Evolutionary conservation across 371 early-diverging fungal genomes (phyloP).

Genomic region (Mortierella sp.): DNA sequence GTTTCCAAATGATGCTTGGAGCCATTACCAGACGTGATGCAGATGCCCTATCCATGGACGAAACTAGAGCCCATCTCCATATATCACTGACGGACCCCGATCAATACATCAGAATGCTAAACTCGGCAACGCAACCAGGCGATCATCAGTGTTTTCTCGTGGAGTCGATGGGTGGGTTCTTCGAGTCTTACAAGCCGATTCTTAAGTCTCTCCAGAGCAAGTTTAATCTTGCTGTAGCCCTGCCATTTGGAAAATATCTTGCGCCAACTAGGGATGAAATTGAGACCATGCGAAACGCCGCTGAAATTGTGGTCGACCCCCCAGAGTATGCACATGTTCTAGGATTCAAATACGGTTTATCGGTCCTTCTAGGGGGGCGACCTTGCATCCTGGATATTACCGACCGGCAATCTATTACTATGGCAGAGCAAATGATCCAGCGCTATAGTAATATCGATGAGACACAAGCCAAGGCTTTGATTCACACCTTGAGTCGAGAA

Average conservation of each 20-base stretch:
- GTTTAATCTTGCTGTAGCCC: slow-evolving; percentile 24
- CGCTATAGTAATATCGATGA: slow-evolving; percentile 38
- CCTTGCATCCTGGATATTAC: slow-evolving; percentile 18
- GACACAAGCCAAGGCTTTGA: slow-evolving; percentile 56
- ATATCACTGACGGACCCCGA: slow-evolving; percentile 46
- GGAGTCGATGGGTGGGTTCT: slow-evolving; percentile 59
- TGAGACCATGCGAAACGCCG: background rate
- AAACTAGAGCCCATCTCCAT: slow-evolving; percentile 21
- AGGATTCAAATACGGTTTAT: slow-evolving; percentile 49
- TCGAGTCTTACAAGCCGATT: slow-evolving; percentile 63
- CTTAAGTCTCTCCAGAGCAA: slow-evolving; percentile 56
- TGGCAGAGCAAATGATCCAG: slow-evolving; percentile 13
- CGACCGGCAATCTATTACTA: slow-evolving; percentile 4
- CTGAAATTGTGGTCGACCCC: slow-evolving; percentile 15
- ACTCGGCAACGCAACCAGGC: background rate
- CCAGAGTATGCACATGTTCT: slow-evolving; percentile 58
- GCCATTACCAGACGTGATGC: slow-evolving; percentile 50
- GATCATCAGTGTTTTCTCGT: slow-evolving; percentile 54
- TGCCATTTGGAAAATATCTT: slow-evolving; percentile 60
- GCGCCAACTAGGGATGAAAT: slow-evolving; percentile 43
- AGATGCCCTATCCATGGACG: slow-evolving; percentile 32
- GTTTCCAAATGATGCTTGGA: slow-evolving; percentile 56
- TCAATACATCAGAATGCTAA: slow-evolving; percentile 31
- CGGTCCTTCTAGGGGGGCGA: slow-evolving; percentile 20
- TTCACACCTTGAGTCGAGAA: slow-evolving; percentile 55